Evolutionary conservation across 2,329 filamentous ascomycete species (phyloP), one percentile per base, ranked within the genome.

Genomic region (Xylariaceae sp.): DNA sequence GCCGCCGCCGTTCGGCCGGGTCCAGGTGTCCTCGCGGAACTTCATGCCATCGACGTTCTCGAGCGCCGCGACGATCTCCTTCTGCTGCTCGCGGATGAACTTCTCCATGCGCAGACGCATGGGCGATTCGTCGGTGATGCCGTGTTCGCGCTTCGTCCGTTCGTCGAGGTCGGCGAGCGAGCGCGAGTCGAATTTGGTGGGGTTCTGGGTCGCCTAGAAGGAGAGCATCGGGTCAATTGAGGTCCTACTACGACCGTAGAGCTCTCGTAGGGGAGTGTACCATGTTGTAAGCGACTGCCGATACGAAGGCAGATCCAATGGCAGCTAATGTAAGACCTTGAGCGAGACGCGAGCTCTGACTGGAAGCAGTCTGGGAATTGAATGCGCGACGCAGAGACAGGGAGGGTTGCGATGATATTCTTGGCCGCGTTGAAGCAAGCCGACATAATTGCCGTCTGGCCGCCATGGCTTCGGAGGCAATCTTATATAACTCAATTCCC

Each of bases 61-160:
- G 18, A 99, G 83, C 59, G 88, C 91, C 58, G 83, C 79, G 34
- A 97, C 88, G 60, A 99, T 99, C 63, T 88, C 84, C 68, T 90
- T 84, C 72, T 99, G 94, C 69, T 97, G 90, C 68, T 92, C 85
- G 74, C 94, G 94, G 75, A 97, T 95, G 73, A 97, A 89, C 69
- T 90, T 86, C 76, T 99, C 94, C 94, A 99, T 97, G 64, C 93
- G 90, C 59, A 99, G 82, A 57, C 94, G 92, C 93, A 99, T 97
- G 1, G 94, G 92, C 11, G 93, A 97, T 68, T 86, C 80, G 59
- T 87, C 82, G 52, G 81, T 88, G 53, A 97, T 82, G 64, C 86
- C 85, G 58, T 85, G 82, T 73, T 94, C 89, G 63, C 88, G 87
- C 76, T 94, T 96, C 66, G 85, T 82, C 63, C 91, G 81, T 64